A percentile compares a stretch with the other conserved stretches of the same genome.
phyloP scores from a whole-genome alignment of 345 rosid genomes.

The Camelina laxa region DNA sequence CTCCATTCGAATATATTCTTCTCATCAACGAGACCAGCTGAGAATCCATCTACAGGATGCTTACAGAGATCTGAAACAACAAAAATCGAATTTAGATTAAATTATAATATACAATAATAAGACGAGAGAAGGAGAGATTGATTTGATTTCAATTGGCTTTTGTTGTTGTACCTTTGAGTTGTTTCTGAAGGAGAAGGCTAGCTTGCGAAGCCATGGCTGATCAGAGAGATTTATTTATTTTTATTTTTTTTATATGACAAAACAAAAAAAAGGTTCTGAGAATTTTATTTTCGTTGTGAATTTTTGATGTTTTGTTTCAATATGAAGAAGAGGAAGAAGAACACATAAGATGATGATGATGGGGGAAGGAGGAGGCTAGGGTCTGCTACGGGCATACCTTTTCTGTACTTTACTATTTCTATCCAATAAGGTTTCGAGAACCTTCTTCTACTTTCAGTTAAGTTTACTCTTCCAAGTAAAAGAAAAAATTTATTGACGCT shows the following conservation, averaged over 20 bases:
- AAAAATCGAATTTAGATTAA: background rate
- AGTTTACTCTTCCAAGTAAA: background rate
- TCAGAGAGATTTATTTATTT: background rate
- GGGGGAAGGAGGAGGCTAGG: background rate
- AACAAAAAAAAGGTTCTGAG: background rate
- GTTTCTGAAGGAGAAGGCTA: conserved; percentile 93
- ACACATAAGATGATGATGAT: background rate
- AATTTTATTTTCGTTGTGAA: background rate
- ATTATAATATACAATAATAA: background rate
- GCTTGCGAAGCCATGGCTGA: conserved; percentile 74
- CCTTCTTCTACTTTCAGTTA: background rate
- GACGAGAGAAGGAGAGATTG: background rate
- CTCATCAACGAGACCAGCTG: conserved; percentile 97
- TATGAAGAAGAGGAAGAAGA: no score
- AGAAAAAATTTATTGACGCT: background rate
- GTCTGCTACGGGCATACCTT: background rate
- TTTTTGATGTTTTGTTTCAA: background rate
- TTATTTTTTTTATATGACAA: background rate
- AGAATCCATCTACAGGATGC: conserved; percentile 95
- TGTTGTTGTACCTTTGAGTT: conserved; percentile 67
- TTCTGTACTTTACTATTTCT: background rate
- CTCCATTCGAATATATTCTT: conserved; percentile 93
- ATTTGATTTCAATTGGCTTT: background rate
- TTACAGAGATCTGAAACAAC: conserved; percentile 92
- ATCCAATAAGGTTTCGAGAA: background rate